Evolutionary conservation across 2,329 filamentous ascomycete species (phyloP).

Genomic region (Diaporthe longicolla): DNA sequence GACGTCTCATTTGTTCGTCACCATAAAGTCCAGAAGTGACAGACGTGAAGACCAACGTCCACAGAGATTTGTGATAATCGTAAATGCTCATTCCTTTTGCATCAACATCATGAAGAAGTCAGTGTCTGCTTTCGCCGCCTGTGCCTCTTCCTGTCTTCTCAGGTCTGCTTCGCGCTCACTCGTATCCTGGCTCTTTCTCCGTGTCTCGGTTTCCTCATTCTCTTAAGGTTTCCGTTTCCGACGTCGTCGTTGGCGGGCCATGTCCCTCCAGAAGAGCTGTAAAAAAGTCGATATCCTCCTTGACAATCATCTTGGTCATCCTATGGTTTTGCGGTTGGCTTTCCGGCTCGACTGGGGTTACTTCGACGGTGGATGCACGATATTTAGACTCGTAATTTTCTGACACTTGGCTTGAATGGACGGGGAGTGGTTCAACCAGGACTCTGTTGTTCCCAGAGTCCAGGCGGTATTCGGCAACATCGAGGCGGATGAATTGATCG

Average conservation of each 20-base stretch:
- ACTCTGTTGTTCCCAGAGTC: neutral
- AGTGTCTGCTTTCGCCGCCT: conserved; percentile 45
- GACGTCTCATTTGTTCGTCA: neutral
- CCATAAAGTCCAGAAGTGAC: neutral
- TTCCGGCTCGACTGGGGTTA: neutral
- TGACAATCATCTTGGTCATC: conserved; percentile 32
- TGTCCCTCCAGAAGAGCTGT: conserved; percentile 29
- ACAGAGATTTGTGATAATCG: neutral
- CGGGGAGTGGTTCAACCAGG: neutral
- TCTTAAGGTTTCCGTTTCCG: neutral
- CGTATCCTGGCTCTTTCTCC: neutral
- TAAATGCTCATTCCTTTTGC: neutral
- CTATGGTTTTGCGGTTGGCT: conserved; percentile 11
- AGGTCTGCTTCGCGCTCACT: neutral
- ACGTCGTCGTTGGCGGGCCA: neutral
- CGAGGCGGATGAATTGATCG: neutral
- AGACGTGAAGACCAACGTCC: neutral
- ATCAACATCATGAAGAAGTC: conserved; percentile 36
- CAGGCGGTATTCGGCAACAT: neutral
- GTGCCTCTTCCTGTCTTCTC: conserved; percentile 40
- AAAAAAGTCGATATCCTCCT: conserved; percentile 36
- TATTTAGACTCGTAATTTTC: neutral
- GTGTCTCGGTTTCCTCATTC: conserved; percentile 11
- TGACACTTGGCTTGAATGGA: neutral
- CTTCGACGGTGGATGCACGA: neutral